Conservation (phyloP, 2,329 filamentous ascomycete species). For the Fusarium paranaense region DNA sequence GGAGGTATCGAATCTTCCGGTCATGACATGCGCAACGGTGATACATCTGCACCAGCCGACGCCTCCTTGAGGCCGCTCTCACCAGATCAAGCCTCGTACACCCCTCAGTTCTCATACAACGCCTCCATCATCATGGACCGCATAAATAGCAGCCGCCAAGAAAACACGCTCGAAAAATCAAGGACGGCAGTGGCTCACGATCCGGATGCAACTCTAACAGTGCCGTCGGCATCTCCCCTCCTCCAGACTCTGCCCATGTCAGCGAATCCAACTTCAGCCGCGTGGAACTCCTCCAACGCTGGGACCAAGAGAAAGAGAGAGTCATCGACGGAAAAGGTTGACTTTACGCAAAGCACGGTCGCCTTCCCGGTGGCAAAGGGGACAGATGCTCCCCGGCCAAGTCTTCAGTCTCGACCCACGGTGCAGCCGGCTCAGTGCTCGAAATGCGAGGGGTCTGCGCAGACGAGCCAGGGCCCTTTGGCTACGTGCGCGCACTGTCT, state of each 20-base stretch:
- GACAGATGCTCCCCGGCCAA: background rate
- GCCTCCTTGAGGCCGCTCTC: background rate
- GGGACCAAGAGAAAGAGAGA: conserved; percentile 48
- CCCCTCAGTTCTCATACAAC: conserved; percentile 46
- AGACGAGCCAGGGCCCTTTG: conserved; percentile 4
- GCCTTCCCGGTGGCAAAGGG: conserved; percentile 39
- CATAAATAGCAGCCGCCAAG: conserved; percentile 30
- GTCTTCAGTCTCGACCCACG: background rate
- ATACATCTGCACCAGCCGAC: background rate
- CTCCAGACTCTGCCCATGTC: conserved; percentile 10
- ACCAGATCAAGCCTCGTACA: conserved; percentile 39
- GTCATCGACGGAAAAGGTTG: conserved; percentile 25
- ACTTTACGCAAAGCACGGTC: conserved; percentile 51
- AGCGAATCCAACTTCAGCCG: background rate
- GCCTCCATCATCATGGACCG: conserved; percentile 45
- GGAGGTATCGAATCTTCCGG: background rate
- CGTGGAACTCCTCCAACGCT: conserved; percentile 4
- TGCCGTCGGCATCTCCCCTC: conserved; percentile 13
- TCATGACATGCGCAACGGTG: background rate
- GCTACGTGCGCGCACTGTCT: conserved; percentile 39
- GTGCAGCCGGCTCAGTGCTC: conserved; percentile 14
- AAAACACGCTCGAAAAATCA: background rate
- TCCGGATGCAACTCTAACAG: conserved; percentile 25
- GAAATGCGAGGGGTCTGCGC: conserved; percentile 30
- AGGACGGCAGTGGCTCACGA: background rate